Percentiles rank a stretch among this genome's conserved stretches.
Evolutionary conservation across 345 rosid species (phyloP).

Genomic region (Dipteronia sinensis): DNA sequence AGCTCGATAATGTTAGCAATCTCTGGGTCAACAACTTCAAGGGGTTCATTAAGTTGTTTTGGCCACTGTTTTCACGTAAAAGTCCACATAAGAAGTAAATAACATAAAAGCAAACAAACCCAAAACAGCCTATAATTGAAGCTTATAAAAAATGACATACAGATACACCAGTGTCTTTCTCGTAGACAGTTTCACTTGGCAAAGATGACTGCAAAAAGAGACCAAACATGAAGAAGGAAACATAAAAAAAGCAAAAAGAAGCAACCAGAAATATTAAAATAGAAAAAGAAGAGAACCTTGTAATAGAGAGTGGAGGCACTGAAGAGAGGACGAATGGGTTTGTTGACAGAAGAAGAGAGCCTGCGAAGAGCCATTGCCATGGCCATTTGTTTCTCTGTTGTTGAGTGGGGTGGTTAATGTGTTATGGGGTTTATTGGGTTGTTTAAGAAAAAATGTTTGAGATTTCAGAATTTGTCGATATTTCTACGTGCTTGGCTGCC

Average conservation of each 20-base stretch:
- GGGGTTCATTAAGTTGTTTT: slow-evolving; percentile 87
- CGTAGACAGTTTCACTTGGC: slow-evolving; percentile 92
- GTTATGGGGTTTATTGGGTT: slow-evolving; percentile 40
- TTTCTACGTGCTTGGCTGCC: neutral
- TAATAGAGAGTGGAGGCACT: slow-evolving; percentile 56
- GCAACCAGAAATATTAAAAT: neutral
- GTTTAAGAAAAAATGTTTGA: slow-evolving; percentile 19
- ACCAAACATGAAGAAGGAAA: neutral
- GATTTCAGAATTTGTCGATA: slow-evolving; percentile 13
- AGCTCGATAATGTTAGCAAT: slow-evolving; percentile 94
- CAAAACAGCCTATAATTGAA: neutral
- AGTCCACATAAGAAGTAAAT: neutral
- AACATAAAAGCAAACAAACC: neutral
- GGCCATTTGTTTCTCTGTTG: slow-evolving; percentile 50
- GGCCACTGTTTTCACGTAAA: slow-evolving; percentile 66
- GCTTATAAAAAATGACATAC: slow-evolving; percentile 37
- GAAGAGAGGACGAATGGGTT: slow-evolving; percentile 80
- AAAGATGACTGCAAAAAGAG: slow-evolving; percentile 65
- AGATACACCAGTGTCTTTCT: slow-evolving; percentile 74
- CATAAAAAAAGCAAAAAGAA: neutral
- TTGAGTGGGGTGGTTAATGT: slow-evolving; percentile 33
- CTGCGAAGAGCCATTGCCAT: slow-evolving; percentile 97
- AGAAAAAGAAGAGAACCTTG: slow-evolving; percentile 46
- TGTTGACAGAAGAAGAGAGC: slow-evolving; percentile 80
- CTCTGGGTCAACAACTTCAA: slow-evolving; percentile 92